Evolutionary conservation across 2,329 filamentous ascomycete genomes (phyloP), one percentile per base, ranked within the genome.

Genomic region (Pleochaeta shiraiana): DNA sequence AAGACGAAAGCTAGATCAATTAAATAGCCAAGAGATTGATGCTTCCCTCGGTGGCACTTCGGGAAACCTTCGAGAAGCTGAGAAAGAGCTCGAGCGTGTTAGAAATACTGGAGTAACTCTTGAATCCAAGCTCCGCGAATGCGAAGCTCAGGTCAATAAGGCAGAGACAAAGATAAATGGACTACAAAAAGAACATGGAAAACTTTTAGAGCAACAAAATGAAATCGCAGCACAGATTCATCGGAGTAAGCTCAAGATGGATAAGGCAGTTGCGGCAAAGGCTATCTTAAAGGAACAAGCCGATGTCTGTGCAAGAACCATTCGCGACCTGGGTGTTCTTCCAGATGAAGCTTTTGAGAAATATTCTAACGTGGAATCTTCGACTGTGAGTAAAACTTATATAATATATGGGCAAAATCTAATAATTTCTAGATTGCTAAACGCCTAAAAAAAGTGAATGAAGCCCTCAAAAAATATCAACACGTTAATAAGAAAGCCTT

Each of bases 401-500:
- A 1, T 11, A 33, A 34, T 7, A 28, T 24, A 57, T 21, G 1
- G n/a, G 33, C 30, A 28, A 30, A 60, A 63, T n/a, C 65, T 66
- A 61, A 68, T 28, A 30, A 47, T 1, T 4, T 65, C 12, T 45
- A 71, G 68, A 70, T 73, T 37, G 67, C 68, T 26, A 68, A 67
- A 3, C 85, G 86, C 65, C 82, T 97, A 28, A 90, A 93, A 76
- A 95, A 91, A 72, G 90, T 92, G 71, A 95, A 95, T 68, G 89
- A 95, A 70, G 85, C 88, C 0, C 79, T 97, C 64, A 97, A 97
- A 77, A 95, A 96, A 74, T 97, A 93, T 77, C 90, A 90, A 64
- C 90, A 96, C 71, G 91, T 98, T 76, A 98, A 98, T 81, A 98
- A 97, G 77, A 97, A 98, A 77, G 93, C 93, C 0, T 95, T 97